Evolutionary conservation across 2,329 filamentous ascomycete species (phyloP), one percentile per base, ranked within the genome.

Genomic region (Ophiostoma piceae): DNA sequence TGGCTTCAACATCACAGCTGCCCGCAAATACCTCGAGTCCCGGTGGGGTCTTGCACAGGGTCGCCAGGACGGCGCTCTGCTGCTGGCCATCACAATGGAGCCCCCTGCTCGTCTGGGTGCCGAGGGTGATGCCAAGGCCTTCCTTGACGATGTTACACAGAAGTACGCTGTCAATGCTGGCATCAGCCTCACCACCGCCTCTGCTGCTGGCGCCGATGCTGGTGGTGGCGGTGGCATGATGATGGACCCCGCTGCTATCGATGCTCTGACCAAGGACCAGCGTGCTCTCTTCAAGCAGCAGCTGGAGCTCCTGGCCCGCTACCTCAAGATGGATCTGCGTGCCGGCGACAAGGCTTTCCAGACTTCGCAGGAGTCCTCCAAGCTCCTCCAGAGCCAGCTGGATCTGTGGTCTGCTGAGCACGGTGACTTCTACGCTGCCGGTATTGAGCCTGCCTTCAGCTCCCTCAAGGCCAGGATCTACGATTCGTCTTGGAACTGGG

Each of bases 401-500:
- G 95, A 99, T 78, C 84, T 98, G 29, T 99, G 95, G 95, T 92
- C 89, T 74, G 88, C 92, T 2, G 95, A 99, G 80, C 95, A 99
- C 77, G 95, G 95, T 71, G 95, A 99, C 73, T 92, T 97, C 80
- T 99, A 99, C 77, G 95, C 95, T 29, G 84, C 91, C 35, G 95
- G 95, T 68, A 98, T 99, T 73, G 92, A 96, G 79, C 95, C 95
- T 12, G 90, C 93, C 26, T 99, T 99, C 82, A 96, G 91, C 77
- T 84, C 92, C 4, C 87, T 98, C 73, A 99, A 99, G 80, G 95
- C 95, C 41, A 91, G 95, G 77, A 89, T 95, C 11, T 99, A 99
- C 81, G 95, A 99, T 79, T 98, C 95, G 0, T 96, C 93, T 0
- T 99, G 95, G 95, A 99, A 99, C 80, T 99, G 95, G 95, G 95